These are phyloP conservation scores for Pythium phragmitis DNA, from an alignment of 352 stramenopile genomes.

Conservation along the genomic window DNA sequence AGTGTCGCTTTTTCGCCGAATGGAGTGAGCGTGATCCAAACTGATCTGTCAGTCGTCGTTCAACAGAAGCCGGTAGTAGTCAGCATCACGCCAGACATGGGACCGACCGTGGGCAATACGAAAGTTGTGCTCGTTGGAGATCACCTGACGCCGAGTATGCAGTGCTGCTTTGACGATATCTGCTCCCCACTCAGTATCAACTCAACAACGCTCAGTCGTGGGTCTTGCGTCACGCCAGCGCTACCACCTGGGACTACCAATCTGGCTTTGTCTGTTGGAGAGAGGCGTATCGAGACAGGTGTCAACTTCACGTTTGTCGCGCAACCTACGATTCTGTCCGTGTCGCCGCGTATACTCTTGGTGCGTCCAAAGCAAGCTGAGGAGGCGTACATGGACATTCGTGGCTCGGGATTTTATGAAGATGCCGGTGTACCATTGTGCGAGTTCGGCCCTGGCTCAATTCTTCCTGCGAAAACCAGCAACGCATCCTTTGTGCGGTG, in stretches of 20 bases:
- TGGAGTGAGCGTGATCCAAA: neutral
- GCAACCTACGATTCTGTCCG: neutral
- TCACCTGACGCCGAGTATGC: constrained; percentile 29
- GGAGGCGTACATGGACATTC: constrained; percentile 1
- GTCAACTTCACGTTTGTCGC: constrained; percentile 16
- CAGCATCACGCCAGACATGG: constrained; percentile 24
- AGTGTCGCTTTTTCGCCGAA: constrained; percentile 10
- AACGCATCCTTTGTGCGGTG: constrained; percentile 10
- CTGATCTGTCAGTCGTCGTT: constrained; percentile 1
- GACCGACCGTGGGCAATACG: constrained; percentile 26
- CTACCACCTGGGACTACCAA: neutral
- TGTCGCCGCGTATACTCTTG: neutral
- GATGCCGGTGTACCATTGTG: constrained; percentile 3
- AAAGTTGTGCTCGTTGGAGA: constrained; percentile 30
- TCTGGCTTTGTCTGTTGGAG: constrained; percentile 1
- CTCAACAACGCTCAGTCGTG: neutral
- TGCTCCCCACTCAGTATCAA: constrained; percentile 29
- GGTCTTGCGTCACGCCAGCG: constrained; percentile 7
- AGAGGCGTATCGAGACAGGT: neutral
- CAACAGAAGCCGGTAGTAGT: constrained; percentile 22
- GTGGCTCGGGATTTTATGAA: constrained; percentile 4
- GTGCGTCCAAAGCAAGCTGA: neutral
- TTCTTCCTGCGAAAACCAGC: neutral
- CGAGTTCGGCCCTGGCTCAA: constrained; percentile 2
- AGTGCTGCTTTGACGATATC: constrained; percentile 46